Evolutionary conservation across 352 stramenopile genomes (phyloP).

Genomic region (Pythium aquatile): DNA sequence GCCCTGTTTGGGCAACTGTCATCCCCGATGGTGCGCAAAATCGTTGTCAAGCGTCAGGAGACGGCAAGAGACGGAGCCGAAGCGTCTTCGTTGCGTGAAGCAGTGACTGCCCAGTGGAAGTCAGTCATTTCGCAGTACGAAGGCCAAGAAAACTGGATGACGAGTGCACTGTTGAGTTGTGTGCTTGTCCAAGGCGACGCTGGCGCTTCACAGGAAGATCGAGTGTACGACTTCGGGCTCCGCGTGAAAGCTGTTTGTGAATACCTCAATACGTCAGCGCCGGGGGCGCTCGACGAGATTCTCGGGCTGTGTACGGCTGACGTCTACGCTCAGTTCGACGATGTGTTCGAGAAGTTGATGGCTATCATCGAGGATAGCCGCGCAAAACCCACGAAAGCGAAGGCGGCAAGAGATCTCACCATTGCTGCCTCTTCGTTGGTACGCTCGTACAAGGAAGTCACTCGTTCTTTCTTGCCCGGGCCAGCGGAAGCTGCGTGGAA

Average conservation of each 20-base stretch:
- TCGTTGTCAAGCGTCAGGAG: slow-evolving; percentile 11
- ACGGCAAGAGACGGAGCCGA: background rate
- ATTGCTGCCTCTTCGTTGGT: slow-evolving; percentile 22
- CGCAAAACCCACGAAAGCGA: slow-evolving; percentile 4
- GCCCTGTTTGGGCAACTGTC: slow-evolving; percentile 6
- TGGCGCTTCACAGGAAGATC: background rate
- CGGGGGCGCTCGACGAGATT: slow-evolving; percentile 18
- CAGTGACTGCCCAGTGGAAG: slow-evolving; percentile 25
- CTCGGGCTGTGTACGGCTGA: slow-evolving; percentile 29
- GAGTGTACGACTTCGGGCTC: slow-evolving; percentile 43
- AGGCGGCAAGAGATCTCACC: slow-evolving; percentile 27
- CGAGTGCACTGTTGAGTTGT: slow-evolving; percentile 46
- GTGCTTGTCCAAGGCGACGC: slow-evolving; percentile 25
- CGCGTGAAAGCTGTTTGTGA: slow-evolving; percentile 51
- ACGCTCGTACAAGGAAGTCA: slow-evolving; percentile 11
- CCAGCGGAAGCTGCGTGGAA: slow-evolving; percentile 30
- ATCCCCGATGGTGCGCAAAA: slow-evolving; percentile 7
- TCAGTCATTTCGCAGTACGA: slow-evolving; percentile 26
- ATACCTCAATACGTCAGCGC: slow-evolving; percentile 23
- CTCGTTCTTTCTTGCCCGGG: background rate
- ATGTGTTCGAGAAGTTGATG: slow-evolving; percentile 38
- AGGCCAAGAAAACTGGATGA: slow-evolving; percentile 26
- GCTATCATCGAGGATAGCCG: slow-evolving; percentile 27
- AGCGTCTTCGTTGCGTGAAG: slow-evolving; percentile 9
- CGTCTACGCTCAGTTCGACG: slow-evolving; percentile 19